Evolutionary conservation across 495 filamentous ascomycete species (phyloP).

Genomic region (Daldinia vernicosa): DNA sequence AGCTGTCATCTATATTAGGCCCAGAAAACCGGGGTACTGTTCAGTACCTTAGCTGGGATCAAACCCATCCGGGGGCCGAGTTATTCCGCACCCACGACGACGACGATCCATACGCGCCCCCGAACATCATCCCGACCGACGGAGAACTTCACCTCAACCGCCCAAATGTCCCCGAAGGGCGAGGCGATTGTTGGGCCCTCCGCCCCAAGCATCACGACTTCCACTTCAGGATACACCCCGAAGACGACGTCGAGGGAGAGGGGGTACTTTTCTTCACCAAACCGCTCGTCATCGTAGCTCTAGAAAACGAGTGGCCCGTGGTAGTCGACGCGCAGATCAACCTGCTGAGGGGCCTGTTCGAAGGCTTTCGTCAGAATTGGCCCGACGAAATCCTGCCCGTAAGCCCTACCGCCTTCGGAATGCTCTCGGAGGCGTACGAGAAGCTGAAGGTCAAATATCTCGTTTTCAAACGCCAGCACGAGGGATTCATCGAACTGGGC

Average conservation of each 20-base stretch:
- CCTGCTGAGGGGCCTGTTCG: not conserved
- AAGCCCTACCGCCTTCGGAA: not conserved
- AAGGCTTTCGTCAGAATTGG: not conserved
- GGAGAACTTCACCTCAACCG: not conserved
- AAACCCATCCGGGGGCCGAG: not conserved
- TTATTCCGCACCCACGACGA: not conserved
- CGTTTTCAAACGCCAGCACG: conserved; percentile 14
- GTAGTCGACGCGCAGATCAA: not conserved
- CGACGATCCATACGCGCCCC: not conserved
- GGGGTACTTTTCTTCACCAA: not conserved
- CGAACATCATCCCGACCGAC: not conserved
- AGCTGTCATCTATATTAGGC: too few relatives aligned
- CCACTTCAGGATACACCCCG: not conserved
- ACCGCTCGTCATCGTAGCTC: not conserved
- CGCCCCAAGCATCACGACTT: not conserved
- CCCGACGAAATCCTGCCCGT: not conserved
- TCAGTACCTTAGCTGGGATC: not conserved
- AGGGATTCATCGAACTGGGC: conserved; percentile 24
- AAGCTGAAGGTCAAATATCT: not conserved
- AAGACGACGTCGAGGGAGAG: too few relatives aligned
- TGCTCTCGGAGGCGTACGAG: not conserved
- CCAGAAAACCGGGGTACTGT: too few relatives aligned
- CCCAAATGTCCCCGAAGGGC: not conserved
- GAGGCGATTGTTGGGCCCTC: too few relatives aligned
- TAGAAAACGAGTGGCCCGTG: not conserved